Conservation (phyloP, 139 green algal species). For the Chlamydomonas schloesseri region DNA sequence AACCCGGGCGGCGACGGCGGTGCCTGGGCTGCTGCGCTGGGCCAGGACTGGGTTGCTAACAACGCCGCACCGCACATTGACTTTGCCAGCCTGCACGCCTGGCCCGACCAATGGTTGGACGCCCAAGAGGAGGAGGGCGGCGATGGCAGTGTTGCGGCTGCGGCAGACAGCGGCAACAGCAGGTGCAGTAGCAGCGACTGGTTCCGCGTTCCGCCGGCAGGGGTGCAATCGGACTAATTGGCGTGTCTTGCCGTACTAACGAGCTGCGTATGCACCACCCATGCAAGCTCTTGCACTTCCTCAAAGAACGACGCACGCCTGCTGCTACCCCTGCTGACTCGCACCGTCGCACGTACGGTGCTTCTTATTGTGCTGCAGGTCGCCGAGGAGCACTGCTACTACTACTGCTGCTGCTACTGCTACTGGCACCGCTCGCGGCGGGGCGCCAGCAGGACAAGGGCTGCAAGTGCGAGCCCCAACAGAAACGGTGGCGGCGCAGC, state of each 20-base stretch:
- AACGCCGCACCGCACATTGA: conserved; percentile 73
- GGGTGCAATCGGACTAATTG: neutral
- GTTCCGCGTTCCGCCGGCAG: neutral
- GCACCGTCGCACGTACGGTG: too few relatives aligned
- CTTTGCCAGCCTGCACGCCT: conserved; percentile 80
- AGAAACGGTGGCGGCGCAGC: too few relatives aligned
- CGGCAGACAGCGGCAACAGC: neutral
- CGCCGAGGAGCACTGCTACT: too few relatives aligned
- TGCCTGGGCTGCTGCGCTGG: conserved; percentile 67
- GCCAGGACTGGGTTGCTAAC: conserved; percentile 86
- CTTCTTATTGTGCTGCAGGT: too few relatives aligned
- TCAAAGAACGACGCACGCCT: too few relatives aligned
- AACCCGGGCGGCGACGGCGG: conserved; percentile 50
- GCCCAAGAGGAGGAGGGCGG: neutral
- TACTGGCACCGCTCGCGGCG: neutral
- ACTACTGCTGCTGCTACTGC: neutral
- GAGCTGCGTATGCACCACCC: neutral
- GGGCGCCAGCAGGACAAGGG: too few relatives aligned
- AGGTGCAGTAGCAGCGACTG: neutral
- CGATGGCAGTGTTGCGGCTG: too few relatives aligned
- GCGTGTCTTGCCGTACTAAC: too few relatives aligned
- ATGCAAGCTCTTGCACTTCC: too few relatives aligned
- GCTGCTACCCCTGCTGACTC: too few relatives aligned
- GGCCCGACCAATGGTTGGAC: conserved; percentile 77
- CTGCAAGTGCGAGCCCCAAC: too few relatives aligned